phyloP scores from a whole-genome alignment of 768 basidiomycete species.

The Kwoniella dendrophila region DNA sequence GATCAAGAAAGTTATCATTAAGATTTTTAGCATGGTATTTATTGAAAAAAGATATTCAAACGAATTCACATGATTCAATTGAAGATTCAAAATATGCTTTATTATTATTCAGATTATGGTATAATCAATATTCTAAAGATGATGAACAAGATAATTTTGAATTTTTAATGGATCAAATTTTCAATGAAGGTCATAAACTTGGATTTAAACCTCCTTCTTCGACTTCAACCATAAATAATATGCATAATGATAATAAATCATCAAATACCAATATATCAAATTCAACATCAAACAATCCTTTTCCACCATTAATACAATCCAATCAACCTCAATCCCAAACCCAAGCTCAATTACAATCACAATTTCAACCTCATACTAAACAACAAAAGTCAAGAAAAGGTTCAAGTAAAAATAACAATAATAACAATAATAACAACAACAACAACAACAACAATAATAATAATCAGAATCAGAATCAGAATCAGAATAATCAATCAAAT shows the following conservation, averaged over 20 bases:
- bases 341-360: too few relatives aligned
- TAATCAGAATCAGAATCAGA: background rate
- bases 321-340: background rate
- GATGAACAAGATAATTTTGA: conserved; percentile 64
- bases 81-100: conserved; percentile 90
- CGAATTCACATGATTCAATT: conserved; percentile 95
- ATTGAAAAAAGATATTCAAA: conserved; percentile 88
- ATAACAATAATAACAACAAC: background rate
- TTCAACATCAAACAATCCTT: conserved; percentile 10
- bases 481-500: background rate
- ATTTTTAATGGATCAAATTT: conserved; percentile 72
- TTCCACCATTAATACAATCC: conserved; percentile 9
- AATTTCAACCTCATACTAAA: too few relatives aligned
- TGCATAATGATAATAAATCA: too few relatives aligned
- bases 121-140: conserved; percentile 64
- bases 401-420: conserved; percentile 3
- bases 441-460: conserved; percentile 1
- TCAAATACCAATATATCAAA: conserved; percentile 6
- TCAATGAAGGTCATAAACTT: conserved; percentile 57
- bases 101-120: conserved; percentile 79
- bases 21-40: conserved; percentile 94
- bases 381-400: conserved; percentile 11
- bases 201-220: conserved; percentile 45
- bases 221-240: too few relatives aligned
- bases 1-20: conserved; percentile 85